Base-by-base conservation (phyloP, 2,329 filamentous ascomycete genomes). In the Nemania abortiva region DNA sequence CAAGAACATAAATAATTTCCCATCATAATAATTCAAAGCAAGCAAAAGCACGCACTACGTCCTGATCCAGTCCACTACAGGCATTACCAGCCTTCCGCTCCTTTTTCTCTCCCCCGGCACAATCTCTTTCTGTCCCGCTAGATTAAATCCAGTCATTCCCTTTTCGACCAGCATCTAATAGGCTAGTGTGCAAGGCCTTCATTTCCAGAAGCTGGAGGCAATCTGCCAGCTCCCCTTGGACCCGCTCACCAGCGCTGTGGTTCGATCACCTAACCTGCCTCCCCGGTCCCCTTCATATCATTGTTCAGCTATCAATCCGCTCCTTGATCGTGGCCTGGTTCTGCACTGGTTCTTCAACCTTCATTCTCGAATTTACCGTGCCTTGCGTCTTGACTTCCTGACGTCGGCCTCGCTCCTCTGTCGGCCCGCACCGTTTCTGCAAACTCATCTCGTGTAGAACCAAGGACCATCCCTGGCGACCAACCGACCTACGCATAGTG, bases 201-300 rank as follows among this genome's bases (percentile, higher is more conserved):
- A 78, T 77, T 79, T 79, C 77, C 74, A 79, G 77, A 78, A 78
- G 74, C 75, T 77, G 73, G 73, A 74, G 53, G 70, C 72, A 74
- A 74, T 74, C 72, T 74, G 67, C 75, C 72, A 74, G 73, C 73
- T 74, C 75, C 76, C 75, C 61, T 70, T 66, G 67, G 76, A 79
- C 77, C 77, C 77, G 75, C 77, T 74, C 75, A 71, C 77, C 75
- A 74, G 74, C 74, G 73, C 75, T 76, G 74, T 75, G 76, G 77
- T 77, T 75, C 77, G 73, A 74, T 76, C 74, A 70, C 66, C 66
- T 75, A 74, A 42, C 42, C 42, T 47, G 18, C 42, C 42, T 47
- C 42, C 42, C 77, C 76, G 74, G 73, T 74, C 73, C 66, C 74
- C 75, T 74, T 77, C 71, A 74, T 74, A 74, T 74, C 71, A 73